Evolutionary conservation across 306 rosid genomes (phyloP), one percentile per base, ranked within the genome.

Genomic region (Medicago ruthenica): DNA sequence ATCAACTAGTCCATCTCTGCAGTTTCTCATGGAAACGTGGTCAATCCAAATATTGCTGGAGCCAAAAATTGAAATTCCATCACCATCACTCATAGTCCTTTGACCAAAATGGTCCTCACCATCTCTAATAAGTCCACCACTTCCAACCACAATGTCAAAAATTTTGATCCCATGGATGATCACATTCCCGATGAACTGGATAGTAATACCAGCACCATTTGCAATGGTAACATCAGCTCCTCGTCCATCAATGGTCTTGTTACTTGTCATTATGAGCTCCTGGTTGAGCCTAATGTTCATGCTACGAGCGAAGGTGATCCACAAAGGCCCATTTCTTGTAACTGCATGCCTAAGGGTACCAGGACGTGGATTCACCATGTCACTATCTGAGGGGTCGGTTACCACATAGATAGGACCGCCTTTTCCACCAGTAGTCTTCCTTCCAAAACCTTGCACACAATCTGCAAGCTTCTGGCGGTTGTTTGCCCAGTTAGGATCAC

Each of bases 201-300:
- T 6, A 13, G 95, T 90, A n/a, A 94, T 54, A n/a, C 98, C 96
- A 40, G 93, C 97, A 1, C 98, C 98, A 13, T 9, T 11, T 0
- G 84, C n/a, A 61, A 94, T 87, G 51, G 24, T 13, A 6, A 94
- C 61, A 36, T 71, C 75, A 48, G 47, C 87, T 51, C 98, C 96
- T 51, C 98, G 73, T 6, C 85, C 97, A 76, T 94, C 98, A 58
- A 94, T 91, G 75, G 98, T 91, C 88, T 91, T 91, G 82, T 94
- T 36, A 13, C 86, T 18, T 0, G 80, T 7, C 79, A 94, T 54
- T 5, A 94, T 83, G 36, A 94, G 89, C 81, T 94, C 98, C 59
- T 91, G 87, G 22, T 6, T 64, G 24, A 88, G 89, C 84, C 76
- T 82, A 57, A 94, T 90, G n/a, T 47, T 44, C 98, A 94, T 90